phyloP scores from a whole-genome alignment of 768 basidiomycete genomes.

The Pholiota microspora region DNA sequence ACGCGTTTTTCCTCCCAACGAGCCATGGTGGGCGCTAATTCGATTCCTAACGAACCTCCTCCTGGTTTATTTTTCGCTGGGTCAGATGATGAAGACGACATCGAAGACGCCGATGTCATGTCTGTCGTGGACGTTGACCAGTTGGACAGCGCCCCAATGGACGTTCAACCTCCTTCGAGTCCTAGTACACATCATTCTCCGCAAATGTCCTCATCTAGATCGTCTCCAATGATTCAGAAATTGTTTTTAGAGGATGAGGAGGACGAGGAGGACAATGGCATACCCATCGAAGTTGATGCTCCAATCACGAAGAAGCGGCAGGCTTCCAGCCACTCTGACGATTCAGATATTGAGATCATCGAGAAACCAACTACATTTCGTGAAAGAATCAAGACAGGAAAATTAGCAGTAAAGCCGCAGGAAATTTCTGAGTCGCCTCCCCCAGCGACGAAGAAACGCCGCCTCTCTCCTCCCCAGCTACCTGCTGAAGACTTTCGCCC shows the following conservation, averaged over 20 bases:
- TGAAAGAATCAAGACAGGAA: background rate
- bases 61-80: constrained; percentile 56
- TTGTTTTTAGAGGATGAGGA: constrained; percentile 38
- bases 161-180: constrained; percentile 10
- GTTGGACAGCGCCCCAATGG: background rate
- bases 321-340: constrained; percentile 23
- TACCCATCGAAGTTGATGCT: constrained; percentile 2
- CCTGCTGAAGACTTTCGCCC: constrained; percentile 20
- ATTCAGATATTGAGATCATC: constrained; percentile 34
- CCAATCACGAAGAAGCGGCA: constrained; percentile 11
- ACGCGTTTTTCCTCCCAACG: background rate
- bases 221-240: constrained; percentile 21
- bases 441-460: constrained; percentile 48
- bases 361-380: constrained; percentile 7
- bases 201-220: constrained; percentile 19
- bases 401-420: background rate
- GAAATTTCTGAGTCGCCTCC: constrained; percentile 2
- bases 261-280: constrained; percentile 19
- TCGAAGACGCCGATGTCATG: constrained; percentile 9
- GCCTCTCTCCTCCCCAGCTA: constrained; percentile 32
- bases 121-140: background rate
- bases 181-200: constrained; percentile 20
- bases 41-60: constrained; percentile 28
- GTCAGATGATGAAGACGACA: constrained; percentile 46
- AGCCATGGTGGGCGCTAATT: constrained; percentile 26